A percentile compares a stretch with the other conserved stretches of the same genome.
Evolutionary conservation across 148 eudicot species (phyloP).

Genomic region (Spergularia bocconei): DNA sequence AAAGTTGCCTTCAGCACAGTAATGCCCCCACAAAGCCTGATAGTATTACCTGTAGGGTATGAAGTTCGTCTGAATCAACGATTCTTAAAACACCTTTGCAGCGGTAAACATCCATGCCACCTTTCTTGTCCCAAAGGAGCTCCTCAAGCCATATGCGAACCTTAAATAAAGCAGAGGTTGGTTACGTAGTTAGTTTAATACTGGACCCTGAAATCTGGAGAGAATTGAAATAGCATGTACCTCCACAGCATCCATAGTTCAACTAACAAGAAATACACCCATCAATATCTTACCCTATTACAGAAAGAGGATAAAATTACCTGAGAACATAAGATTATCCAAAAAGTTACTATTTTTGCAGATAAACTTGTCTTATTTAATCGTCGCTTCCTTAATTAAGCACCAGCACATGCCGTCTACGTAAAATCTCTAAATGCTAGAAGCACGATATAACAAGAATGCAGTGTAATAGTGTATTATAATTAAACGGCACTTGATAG

Average conservation of each 20-base stretch:
- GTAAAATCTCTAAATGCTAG: too few species aligned
- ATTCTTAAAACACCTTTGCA: slow-evolving; percentile 87
- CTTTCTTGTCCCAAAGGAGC: slow-evolving; percentile 94
- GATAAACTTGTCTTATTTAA: too few species aligned
- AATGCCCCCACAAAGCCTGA: not conserved
- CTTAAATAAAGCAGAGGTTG: slow-evolving; percentile 30
- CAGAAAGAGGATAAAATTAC: not conserved
- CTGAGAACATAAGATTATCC: too few species aligned
- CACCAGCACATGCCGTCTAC: too few species aligned
- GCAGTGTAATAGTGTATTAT: too few species aligned
- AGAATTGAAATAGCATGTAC: not conserved
- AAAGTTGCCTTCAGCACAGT: not conserved
- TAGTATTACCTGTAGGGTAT: slow-evolving; percentile 70
- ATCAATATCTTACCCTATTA: not conserved
- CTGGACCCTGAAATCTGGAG: not conserved
- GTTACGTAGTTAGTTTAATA: not conserved
- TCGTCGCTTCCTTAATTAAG: too few species aligned
- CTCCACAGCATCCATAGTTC: not conserved
- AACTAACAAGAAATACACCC: not conserved
- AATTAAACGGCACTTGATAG: too few species aligned
- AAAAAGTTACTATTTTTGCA: too few species aligned
- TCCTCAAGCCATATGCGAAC: slow-evolving; percentile 88
- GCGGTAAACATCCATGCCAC: slow-evolving; percentile 81
- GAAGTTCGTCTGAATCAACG: slow-evolving; percentile 62
- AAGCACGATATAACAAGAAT: too few species aligned